Conservation (phyloP, 306 rosid genomes). For the Cyclanthera cordifolia region DNA sequence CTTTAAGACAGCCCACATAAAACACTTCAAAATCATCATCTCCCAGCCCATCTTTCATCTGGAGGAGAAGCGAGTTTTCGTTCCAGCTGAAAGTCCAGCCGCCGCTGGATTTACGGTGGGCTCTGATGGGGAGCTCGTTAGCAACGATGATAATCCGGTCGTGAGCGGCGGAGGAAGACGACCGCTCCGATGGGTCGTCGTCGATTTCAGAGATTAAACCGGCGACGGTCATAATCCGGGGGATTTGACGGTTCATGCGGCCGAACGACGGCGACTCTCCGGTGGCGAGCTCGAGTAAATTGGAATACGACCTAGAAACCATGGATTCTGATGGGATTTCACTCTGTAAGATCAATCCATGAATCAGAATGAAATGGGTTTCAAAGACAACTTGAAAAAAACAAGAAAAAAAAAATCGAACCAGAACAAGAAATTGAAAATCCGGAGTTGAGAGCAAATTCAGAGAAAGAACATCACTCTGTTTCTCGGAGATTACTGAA, state of each 20-base stretch:
- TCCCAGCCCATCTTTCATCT: constrained; percentile 70
- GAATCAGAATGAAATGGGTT: neutral
- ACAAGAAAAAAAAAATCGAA: neutral
- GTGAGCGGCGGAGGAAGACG: constrained; percentile 43
- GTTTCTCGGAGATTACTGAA: neutral
- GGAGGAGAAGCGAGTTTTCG: constrained; percentile 62
- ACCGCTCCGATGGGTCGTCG: constrained; percentile 41
- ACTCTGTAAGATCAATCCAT: neutral
- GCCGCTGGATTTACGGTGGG: constrained; percentile 31
- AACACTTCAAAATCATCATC: constrained; percentile 63
- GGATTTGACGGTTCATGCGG: constrained; percentile 37
- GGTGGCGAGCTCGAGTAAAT: constrained; percentile 57
- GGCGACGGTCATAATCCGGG: constrained; percentile 65
- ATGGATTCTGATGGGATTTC: constrained; percentile 8
- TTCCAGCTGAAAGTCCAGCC: constrained; percentile 70
- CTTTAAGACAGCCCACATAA: constrained; percentile 70
- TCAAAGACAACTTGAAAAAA: neutral
- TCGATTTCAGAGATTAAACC: constrained; percentile 56
- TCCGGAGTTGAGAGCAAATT: neutral
- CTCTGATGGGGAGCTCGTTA: constrained; percentile 70
- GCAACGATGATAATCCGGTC: constrained; percentile 70
- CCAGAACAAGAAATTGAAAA: neutral
- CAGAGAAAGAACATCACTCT: neutral
- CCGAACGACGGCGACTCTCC: constrained; percentile 55
- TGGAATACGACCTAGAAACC: constrained; percentile 65